Percentiles rank a stretch among this genome's conserved stretches.
Evolutionary conservation across 106 monocot species (phyloP).

Genomic region (Dioscorea dumetorum): DNA sequence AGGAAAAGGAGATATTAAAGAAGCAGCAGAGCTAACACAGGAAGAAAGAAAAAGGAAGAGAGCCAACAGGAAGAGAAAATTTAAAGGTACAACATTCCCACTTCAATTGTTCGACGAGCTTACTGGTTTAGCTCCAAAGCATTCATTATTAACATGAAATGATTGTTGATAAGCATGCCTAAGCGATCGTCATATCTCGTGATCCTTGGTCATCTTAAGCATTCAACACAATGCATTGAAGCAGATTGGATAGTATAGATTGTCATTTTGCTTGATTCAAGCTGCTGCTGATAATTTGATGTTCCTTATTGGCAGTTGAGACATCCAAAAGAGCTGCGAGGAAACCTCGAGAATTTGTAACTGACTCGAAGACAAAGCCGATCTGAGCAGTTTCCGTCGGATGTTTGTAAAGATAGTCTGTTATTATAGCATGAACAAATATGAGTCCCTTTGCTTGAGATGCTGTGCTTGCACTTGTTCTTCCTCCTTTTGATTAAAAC

Average conservation of each 20-base stretch:
- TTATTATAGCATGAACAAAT: too few species aligned
- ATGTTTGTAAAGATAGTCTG: too few species aligned
- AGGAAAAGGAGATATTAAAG: slow-evolving; percentile 93
- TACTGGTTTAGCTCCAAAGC: neutral
- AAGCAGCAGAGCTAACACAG: slow-evolving; percentile 67
- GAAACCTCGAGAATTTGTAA: neutral
- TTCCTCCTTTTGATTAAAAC: too few species aligned
- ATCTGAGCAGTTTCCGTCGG: too few species aligned
- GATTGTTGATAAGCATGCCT: neutral
- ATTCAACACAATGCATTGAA: too few species aligned
- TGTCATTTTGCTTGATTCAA: too few species aligned
- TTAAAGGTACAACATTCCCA: slow-evolving; percentile 47
- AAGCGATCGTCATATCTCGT: neutral
- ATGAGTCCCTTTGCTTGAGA: too few species aligned
- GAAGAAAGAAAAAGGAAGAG: slow-evolving; percentile 74
- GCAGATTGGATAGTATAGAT: too few species aligned
- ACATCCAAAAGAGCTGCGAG: slow-evolving; percentile 19
- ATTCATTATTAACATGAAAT: neutral
- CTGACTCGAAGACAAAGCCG: too few species aligned
- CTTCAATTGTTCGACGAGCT: neutral
- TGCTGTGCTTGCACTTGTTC: too few species aligned
- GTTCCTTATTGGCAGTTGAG: slow-evolving; percentile 4
- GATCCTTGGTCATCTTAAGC: too few species aligned
- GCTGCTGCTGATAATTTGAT: too few species aligned
- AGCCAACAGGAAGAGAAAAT: slow-evolving; percentile 85